These are phyloP conservation scores for Leucogyrophana mollusca DNA, from an alignment of 768 basidiomycete species.

Conservation along the genomic window DNA sequence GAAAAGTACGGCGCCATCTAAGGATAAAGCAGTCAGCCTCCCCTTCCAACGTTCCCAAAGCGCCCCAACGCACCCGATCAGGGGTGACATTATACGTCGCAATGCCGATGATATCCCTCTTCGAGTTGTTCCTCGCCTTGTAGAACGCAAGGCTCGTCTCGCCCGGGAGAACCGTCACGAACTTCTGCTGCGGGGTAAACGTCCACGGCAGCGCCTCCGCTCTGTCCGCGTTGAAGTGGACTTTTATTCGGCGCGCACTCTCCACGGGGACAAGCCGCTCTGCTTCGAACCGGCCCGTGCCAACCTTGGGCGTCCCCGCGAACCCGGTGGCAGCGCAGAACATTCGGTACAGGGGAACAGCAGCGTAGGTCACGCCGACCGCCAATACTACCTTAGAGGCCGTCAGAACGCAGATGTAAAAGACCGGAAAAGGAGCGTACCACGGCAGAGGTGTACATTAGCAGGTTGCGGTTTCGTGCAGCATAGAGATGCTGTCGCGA, in stretches of 20 bases:
- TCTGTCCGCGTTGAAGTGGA: slow-evolving; percentile 94
- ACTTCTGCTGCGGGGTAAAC: slow-evolving; percentile 89
- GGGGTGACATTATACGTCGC: slow-evolving; percentile 99
- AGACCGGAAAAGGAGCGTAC: slow-evolving; percentile 41
- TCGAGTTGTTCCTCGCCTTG: slow-evolving; percentile 82
- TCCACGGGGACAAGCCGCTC: slow-evolving; percentile 80
- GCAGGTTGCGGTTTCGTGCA: slow-evolving; percentile 65
- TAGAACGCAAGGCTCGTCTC: slow-evolving; percentile 98
- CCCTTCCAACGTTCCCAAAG: neutral
- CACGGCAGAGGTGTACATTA: slow-evolving; percentile 84
- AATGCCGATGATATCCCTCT: slow-evolving; percentile 93
- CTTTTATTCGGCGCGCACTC: slow-evolving; percentile 74
- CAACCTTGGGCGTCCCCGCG: slow-evolving; percentile 89
- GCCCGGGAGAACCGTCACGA: slow-evolving; percentile 87
- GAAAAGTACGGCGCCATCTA: slow-evolving; percentile 98
- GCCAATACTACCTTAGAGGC: slow-evolving; percentile 66
- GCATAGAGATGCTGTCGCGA: slow-evolving; percentile 45
- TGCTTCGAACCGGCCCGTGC: slow-evolving; percentile 80
- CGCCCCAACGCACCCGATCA: slow-evolving; percentile 66
- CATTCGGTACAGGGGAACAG: slow-evolving; percentile 95
- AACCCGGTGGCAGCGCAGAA: slow-evolving; percentile 99
- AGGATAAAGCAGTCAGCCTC: neutral
- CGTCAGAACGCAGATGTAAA: slow-evolving; percentile 4
- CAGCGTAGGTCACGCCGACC: slow-evolving; percentile 90
- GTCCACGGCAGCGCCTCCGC: slow-evolving; percentile 90